These are phyloP conservation scores for Cicer bijugum DNA, from an alignment of 306 rosid species.

Conservation along the genomic window DNA sequence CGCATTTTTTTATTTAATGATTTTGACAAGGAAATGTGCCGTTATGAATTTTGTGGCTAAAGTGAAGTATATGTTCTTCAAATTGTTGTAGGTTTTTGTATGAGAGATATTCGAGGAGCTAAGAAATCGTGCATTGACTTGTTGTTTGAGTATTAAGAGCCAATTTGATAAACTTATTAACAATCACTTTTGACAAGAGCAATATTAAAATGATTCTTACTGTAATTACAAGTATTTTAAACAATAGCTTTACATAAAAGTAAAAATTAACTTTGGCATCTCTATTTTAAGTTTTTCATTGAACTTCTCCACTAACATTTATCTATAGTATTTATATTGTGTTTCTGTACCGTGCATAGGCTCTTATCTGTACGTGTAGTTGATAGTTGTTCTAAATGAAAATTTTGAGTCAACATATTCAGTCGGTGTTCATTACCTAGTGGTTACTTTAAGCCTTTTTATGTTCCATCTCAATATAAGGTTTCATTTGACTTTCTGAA, in stretches of 20 bases:
- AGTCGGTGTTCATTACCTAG: neutral
- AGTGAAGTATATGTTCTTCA: neutral
- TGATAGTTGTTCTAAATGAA: neutral
- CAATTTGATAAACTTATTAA: neutral
- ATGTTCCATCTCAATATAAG: neutral
- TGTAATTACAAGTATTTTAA: neutral
- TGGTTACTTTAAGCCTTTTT: neutral
- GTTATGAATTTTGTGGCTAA: neutral
- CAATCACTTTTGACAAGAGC: neutral
- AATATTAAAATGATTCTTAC: neutral
- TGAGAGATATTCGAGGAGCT: constrained; percentile 2
- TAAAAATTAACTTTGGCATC: neutral
- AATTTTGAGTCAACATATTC: constrained; percentile 4
- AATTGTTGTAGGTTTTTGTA: constrained; percentile 2
- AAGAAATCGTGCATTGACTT: neutral
- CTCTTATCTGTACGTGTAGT: neutral
- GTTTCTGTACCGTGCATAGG: neutral
- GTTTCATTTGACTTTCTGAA: neutral
- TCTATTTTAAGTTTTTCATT: neutral
- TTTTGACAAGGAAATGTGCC: neutral
- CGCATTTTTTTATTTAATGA: neutral
- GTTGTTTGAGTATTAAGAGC: neutral
- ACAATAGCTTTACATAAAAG: neutral
- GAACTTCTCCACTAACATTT: neutral
- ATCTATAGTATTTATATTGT: neutral